Evolutionary conservation across 257 asterid genomes (phyloP).

Genomic region (Nicotiana obtusifolia): DNA sequence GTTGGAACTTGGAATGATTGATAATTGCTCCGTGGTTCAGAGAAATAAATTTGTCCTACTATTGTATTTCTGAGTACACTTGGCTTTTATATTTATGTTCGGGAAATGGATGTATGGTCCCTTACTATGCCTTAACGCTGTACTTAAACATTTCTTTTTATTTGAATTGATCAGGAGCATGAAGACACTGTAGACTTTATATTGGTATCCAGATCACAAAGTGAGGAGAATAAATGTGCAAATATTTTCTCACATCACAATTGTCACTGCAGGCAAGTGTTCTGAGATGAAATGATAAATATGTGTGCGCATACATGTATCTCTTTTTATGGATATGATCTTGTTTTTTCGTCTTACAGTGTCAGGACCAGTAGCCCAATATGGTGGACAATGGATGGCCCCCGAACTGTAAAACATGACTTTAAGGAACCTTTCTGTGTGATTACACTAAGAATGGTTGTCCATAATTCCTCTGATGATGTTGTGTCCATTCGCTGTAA

Average conservation of each 20-base stretch:
- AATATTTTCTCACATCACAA: constrained; percentile 54
- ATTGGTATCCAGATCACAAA: constrained; percentile 47
- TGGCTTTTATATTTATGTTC: background rate
- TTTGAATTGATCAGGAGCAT: constrained; percentile 35
- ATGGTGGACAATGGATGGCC: constrained; percentile 82
- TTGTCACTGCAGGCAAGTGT: constrained; percentile 64
- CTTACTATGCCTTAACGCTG: background rate
- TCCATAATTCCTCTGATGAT: constrained; percentile 62
- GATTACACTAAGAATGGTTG: constrained; percentile 52
- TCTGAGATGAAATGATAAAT: background rate
- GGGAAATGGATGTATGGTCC: background rate
- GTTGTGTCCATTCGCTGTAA: constrained; percentile 42
- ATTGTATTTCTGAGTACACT: background rate
- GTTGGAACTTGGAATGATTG: background rate
- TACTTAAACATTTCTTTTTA: background rate
- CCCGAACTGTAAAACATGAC: constrained; percentile 50
- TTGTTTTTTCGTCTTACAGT: constrained; percentile 28
- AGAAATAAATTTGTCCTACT: background rate
- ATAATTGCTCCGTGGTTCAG: background rate
- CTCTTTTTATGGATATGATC: constrained; percentile 1
- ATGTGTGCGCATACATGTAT: background rate
- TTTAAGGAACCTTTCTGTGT: constrained; percentile 59
- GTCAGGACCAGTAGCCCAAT: constrained; percentile 60
- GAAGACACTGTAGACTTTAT: constrained; percentile 62
- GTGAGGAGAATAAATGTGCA: constrained; percentile 24